Evolutionary conservation across 73 alveolate genomes (phyloP).

Genomic region (Diophrys appendiculata): DNA sequence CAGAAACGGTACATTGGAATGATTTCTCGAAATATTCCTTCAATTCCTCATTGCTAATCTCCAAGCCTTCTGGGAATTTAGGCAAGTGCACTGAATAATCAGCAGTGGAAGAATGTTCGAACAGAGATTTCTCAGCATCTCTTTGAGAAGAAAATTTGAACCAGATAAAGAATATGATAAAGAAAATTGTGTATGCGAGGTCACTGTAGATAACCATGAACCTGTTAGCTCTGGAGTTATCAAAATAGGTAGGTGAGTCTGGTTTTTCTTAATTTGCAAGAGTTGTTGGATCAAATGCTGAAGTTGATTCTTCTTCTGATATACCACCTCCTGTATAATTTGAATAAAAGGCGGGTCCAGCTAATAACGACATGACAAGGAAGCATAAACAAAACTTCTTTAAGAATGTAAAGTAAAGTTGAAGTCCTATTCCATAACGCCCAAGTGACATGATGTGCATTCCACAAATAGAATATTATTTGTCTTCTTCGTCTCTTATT

Average conservation of each 20-base stretch:
- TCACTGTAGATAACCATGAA: constrained; percentile 9
- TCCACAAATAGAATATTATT: not conserved
- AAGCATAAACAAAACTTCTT: constrained; percentile 3
- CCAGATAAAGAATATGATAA: not conserved
- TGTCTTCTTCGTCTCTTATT: constrained; percentile 8
- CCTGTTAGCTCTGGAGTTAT: not conserved
- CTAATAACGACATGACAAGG: constrained; percentile 22
- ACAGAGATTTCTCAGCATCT: not conserved
- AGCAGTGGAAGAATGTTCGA: not conserved
- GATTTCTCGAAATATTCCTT: not conserved
- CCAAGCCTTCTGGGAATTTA: not conserved
- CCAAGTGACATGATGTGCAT: too few relatives aligned
- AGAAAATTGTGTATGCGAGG: constrained; percentile 8
- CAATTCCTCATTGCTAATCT: not conserved
- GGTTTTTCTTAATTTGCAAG: not conserved
- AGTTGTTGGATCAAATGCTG: not conserved
- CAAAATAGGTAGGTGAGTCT: not conserved
- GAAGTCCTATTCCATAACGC: constrained; percentile 23
- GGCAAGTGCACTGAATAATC: not conserved
- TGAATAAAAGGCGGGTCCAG: constrained; percentile 21
- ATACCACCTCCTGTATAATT: constrained; percentile 23
- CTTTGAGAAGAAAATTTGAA: not conserved
- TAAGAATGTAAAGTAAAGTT: constrained; percentile 12
- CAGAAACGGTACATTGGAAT: not conserved
- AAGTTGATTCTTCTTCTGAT: too few relatives aligned